phyloP scores from a whole-genome alignment of 73 alveolate genomes.

The Blepharisma japonicum region DNA sequence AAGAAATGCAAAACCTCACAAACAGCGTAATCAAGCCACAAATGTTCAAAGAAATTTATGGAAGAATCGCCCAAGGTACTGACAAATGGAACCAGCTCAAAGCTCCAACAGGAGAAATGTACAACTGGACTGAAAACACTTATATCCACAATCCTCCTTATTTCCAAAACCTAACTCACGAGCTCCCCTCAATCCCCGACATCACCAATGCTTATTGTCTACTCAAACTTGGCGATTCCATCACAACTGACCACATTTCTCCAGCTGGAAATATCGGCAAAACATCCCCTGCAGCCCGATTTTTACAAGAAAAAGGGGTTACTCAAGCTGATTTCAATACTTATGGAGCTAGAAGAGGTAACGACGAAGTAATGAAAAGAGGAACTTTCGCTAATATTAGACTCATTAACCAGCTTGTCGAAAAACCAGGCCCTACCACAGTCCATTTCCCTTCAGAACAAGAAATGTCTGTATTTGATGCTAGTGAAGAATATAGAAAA shows the following conservation, averaged over 20 bases:
- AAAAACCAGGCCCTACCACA: constrained; percentile 77
- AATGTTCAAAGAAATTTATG: constrained; percentile 80
- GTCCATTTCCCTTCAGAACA: constrained; percentile 73
- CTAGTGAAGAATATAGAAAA: constrained; percentile 64
- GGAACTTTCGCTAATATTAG: constrained; percentile 90
- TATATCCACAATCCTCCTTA: constrained; percentile 92
- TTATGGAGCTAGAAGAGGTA: constrained; percentile 92
- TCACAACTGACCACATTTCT: constrained; percentile 86
- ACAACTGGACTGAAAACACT: constrained; percentile 79
- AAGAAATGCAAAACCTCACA: constrained; percentile 29
- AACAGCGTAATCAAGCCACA: constrained; percentile 67
- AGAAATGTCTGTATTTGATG: constrained; percentile 70
- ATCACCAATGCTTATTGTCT: constrained; percentile 70
- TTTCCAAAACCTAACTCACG: constrained; percentile 62
- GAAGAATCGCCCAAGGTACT: constrained; percentile 73
- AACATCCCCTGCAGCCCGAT: constrained; percentile 84
- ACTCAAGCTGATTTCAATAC: constrained; percentile 74
- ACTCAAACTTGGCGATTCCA: constrained; percentile 82
- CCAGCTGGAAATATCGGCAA: constrained; percentile 89
- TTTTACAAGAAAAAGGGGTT: constrained; percentile 62
- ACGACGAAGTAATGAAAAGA: constrained; percentile 84
- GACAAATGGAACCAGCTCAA: constrained; percentile 84
- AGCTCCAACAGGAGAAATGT: constrained; percentile 74
- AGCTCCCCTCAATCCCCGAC: constrained; percentile 48
- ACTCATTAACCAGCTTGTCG: constrained; percentile 64